Evolutionary conservation across 148 eudicot species (phyloP).

Genomic region (Selenicereus undatus): DNA sequence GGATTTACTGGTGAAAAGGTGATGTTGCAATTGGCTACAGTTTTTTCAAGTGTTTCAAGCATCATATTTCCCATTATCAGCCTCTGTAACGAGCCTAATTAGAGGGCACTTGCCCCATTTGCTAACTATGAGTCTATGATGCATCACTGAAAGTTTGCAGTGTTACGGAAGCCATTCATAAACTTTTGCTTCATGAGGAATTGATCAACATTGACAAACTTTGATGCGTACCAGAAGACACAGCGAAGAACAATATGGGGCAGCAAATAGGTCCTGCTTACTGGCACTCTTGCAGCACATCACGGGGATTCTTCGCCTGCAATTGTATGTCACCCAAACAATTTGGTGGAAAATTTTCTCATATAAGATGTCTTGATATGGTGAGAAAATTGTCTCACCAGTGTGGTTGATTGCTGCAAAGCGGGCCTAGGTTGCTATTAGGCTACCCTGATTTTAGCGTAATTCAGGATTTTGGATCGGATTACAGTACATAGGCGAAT

Average conservation of each 20-base stretch:
- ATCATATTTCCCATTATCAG: background rate
- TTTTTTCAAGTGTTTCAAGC: too few relatives aligned
- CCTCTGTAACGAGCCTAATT: background rate
- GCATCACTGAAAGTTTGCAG: background rate
- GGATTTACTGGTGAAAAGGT: constrained; percentile 22
- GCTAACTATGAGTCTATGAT: background rate
- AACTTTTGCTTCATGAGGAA: background rate
- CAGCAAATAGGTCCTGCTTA: background rate
- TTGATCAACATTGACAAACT: background rate
- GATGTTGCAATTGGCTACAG: background rate
- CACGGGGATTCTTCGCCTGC: background rate
- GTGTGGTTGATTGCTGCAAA: too few relatives aligned
- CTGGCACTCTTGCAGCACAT: background rate
- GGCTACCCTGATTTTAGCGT: too few relatives aligned
- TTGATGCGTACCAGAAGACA: background rate
- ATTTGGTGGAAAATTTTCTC: background rate
- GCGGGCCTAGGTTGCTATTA: too few relatives aligned
- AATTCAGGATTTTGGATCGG: too few relatives aligned
- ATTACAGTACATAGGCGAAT: too few relatives aligned
- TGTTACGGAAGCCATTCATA: background rate
- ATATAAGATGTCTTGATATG: background rate
- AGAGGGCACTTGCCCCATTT: background rate
- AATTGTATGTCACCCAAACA: background rate
- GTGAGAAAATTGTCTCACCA: background rate
- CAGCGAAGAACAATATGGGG: background rate